Evolutionary conservation across 805 yeast species (phyloP).

Genomic region (Kluyveromyces nonfermentans): DNA sequence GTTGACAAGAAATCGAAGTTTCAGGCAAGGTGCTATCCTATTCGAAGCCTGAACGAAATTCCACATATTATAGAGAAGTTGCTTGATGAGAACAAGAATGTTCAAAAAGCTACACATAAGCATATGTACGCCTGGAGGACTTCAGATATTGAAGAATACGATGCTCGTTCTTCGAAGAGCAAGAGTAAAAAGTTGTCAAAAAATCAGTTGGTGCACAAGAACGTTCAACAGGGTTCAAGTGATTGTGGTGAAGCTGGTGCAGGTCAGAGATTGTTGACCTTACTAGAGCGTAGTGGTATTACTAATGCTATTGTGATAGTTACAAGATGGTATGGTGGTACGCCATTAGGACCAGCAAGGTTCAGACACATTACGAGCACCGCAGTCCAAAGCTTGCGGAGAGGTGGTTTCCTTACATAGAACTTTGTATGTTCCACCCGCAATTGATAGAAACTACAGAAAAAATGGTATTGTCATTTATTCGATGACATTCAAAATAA

Average conservation of each 20-base stretch:
- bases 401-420: conserved; percentile 26
- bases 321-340: conserved; percentile 77
- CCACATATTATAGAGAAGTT: conserved; percentile 35
- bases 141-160: conserved; percentile 18
- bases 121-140: conserved; percentile 69
- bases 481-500: not conserved
- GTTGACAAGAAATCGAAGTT: conserved; percentile 54
- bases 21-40: conserved; percentile 47
- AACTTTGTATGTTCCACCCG: too few species aligned
- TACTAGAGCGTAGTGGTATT: conserved; percentile 41
- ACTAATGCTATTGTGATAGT: conserved; percentile 57
- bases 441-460: too few species aligned
- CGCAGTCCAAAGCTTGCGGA: conserved; percentile 41
- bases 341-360: conserved; percentile 60
- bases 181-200: conserved; percentile 8
- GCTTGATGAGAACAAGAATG: conserved; percentile 35
- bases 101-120: conserved; percentile 58
- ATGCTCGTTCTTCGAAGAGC: not conserved
- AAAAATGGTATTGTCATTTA: not conserved
- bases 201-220: conserved; percentile 1
- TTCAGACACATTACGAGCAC: conserved; percentile 57
- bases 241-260: conserved; percentile 76
- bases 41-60: conserved; percentile 36
- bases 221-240: conserved; percentile 45
- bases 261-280: conserved; percentile 47